Evolutionary conservation across 139 green algal species (phyloP).

Genomic region (Chlorella sp.): DNA sequence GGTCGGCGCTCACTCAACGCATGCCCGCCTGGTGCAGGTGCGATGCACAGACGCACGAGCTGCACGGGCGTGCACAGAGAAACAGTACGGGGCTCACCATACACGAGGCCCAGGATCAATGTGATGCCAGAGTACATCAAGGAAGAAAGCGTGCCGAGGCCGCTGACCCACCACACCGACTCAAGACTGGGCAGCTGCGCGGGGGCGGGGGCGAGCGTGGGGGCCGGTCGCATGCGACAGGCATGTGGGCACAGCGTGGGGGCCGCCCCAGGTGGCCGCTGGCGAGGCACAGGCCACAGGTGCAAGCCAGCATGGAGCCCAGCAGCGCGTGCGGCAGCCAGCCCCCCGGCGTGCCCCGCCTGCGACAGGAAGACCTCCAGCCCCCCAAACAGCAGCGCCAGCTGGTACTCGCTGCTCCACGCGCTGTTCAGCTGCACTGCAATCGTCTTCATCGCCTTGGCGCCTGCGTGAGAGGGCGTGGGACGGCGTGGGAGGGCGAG

Average conservation of each 20-base stretch:
- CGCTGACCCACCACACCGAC: constrained; percentile 42
- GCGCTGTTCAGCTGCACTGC: neutral
- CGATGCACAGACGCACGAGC: neutral
- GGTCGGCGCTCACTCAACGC: too few species aligned
- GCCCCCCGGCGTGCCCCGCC: too few species aligned
- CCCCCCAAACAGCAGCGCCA: constrained; percentile 16
- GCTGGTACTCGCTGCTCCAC: constrained; percentile 17
- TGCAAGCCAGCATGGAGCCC: neutral
- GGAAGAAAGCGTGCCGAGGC: constrained; percentile 45
- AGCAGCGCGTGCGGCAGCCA: neutral
- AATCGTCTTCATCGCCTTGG: constrained; percentile 5
- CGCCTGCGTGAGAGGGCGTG: constrained; percentile 9
- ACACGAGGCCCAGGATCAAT: constrained; percentile 39
- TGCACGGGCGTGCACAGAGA: neutral
- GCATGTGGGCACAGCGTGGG: neutral
- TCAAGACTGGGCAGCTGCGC: constrained; percentile 33
- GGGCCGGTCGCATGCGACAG: neutral
- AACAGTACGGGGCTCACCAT: neutral
- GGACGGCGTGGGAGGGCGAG: neutral
- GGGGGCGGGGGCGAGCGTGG: neutral
- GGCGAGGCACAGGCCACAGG: too few species aligned
- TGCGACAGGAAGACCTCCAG: constrained; percentile 38
- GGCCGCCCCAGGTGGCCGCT: too few species aligned
- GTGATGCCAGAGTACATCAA: constrained; percentile 53
- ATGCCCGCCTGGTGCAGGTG: neutral